These are phyloP conservation scores for Earliella scabrosa DNA, from an alignment of 1,284 basidiomycete species.

Conservation along the genomic window DNA sequence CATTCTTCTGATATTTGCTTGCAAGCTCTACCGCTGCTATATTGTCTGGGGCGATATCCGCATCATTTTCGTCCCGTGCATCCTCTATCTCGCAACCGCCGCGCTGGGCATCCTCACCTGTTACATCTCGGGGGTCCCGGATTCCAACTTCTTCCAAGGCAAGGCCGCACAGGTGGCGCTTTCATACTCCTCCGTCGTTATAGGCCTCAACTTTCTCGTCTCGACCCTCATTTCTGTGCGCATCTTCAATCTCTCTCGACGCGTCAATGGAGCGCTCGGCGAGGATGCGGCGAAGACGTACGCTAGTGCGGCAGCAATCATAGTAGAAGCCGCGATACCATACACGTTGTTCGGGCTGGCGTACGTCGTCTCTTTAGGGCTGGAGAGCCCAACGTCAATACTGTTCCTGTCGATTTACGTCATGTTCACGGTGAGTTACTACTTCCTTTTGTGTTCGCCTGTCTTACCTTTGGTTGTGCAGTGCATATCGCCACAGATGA, in stretches of 20 bases:
- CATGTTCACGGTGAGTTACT: slow-evolving; percentile 22
- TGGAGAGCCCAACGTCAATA: slow-evolving; percentile 11
- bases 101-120: slow-evolving; percentile 17
- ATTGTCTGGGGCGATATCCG: slow-evolving; percentile 16
- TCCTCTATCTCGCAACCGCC: slow-evolving; percentile 12
- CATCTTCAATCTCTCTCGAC: slow-evolving; percentile 7
- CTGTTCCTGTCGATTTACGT: slow-evolving; percentile 19
- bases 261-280: slow-evolving; percentile 6
- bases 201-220: slow-evolving; percentile 12
- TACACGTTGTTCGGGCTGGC: slow-evolving; percentile 17
- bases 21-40: slow-evolving; percentile 17
- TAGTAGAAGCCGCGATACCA: slow-evolving; percentile 15
- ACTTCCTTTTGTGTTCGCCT: not conserved
- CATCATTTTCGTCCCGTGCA: slow-evolving; percentile 3
- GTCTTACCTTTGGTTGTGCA: slow-evolving; percentile 12
- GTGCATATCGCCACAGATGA: slow-evolving; percentile 24
- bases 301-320: slow-evolving; percentile 14
- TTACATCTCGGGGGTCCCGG: slow-evolving; percentile 13
- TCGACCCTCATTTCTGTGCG: slow-evolving; percentile 17
- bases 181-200: slow-evolving; percentile 12
- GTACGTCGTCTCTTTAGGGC: slow-evolving; percentile 16
- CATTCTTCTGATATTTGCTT: no score
- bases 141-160: slow-evolving; percentile 15
- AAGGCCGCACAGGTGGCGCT: slow-evolving; percentile 8
- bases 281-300: slow-evolving; percentile 5